These are phyloP conservation scores for Cystofilobasidium capitatum DNA, from an alignment of 768 basidiomycete genomes.

Conservation along the genomic window DNA sequence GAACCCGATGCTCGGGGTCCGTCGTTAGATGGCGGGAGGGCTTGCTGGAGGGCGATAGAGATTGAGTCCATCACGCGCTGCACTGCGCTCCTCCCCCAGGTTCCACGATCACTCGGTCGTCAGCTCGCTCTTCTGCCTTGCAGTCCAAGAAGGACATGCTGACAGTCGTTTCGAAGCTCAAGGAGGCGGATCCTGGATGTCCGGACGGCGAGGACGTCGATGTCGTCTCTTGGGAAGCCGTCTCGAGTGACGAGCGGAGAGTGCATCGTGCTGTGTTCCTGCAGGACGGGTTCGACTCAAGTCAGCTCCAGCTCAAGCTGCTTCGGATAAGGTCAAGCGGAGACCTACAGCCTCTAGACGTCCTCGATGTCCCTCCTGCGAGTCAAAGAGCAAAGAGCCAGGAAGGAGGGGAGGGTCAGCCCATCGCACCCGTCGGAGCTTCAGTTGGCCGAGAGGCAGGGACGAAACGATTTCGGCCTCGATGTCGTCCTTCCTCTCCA, in stretches of 20 bases:
- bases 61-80: slow-evolving; percentile 20
- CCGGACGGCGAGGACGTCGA: slow-evolving; percentile 26
- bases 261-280: slow-evolving; percentile 27
- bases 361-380: slow-evolving; percentile 25
- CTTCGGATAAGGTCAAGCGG: not conserved
- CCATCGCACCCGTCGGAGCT: not conserved
- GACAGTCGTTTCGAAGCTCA: slow-evolving; percentile 26
- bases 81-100: not conserved
- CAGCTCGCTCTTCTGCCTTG: not conserved
- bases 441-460: not conserved
- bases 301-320: not conserved
- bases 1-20: not conserved
- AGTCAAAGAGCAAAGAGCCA: not conserved
- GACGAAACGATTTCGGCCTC: slow-evolving; percentile 24
- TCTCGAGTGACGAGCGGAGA: slow-evolving; percentile 25
- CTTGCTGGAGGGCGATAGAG: slow-evolving; percentile 22
- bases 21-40: slow-evolving; percentile 3
- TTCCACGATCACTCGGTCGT: not conserved
- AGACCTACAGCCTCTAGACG: slow-evolving; percentile 22
- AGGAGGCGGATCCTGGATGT: slow-evolving; percentile 20
- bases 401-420: not conserved
- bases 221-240: slow-evolving; percentile 26
- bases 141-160: not conserved
- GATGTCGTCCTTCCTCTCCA: slow-evolving; percentile 17
- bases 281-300: not conserved